These are phyloP conservation scores for Zymoseptoria tritici DNA, from an alignment of 2,329 filamentous ascomycete species.

Conservation along the genomic window DNA sequence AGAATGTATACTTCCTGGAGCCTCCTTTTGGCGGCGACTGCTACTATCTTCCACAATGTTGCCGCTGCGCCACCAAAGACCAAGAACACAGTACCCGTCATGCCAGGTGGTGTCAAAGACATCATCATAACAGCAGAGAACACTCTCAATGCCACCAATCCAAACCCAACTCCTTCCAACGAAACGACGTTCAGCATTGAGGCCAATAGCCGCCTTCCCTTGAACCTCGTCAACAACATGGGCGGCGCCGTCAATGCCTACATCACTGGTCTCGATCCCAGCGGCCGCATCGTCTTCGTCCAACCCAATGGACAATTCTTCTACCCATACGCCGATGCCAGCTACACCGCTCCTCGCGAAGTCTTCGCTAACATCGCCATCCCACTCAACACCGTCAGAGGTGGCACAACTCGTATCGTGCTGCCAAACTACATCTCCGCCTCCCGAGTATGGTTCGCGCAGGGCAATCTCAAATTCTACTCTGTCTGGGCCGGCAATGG, in stretches of 20 bases:
- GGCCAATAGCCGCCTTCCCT: conserved; percentile 11
- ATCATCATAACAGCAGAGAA: conserved; percentile 10
- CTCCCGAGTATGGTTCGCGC: conserved; percentile 42
- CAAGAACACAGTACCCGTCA: conserved; percentile 4
- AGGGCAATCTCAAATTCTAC: conserved; percentile 38
- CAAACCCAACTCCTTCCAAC: conserved; percentile 5
- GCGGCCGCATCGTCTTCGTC: conserved; percentile 39
- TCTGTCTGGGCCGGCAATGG: conserved; percentile 32
- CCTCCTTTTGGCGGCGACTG: neutral
- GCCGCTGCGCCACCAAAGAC: neutral
- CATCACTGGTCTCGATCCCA: conserved; percentile 39
- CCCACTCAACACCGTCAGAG: conserved; percentile 27
- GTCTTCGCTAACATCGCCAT: conserved; percentile 38
- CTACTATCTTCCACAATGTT: neutral
- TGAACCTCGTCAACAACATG: conserved; percentile 40
- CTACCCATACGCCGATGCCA: conserved; percentile 36
- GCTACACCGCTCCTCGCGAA: conserved; percentile 26
- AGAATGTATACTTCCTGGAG: neutral
- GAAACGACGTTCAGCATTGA: conserved; percentile 3
- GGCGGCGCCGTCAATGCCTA: conserved; percentile 38
- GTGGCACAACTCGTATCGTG: conserved; percentile 37
- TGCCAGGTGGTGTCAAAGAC: conserved; percentile 10
- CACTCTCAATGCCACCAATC: conserved; percentile 12
- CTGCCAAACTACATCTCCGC: conserved; percentile 40
- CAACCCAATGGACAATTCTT: conserved; percentile 35